A percentile compares a stretch with the other conserved stretches of the same genome.
Conservation (phyloP, 2,329 filamentous ascomycete genomes). For the Verticillium klebahnii region DNA sequence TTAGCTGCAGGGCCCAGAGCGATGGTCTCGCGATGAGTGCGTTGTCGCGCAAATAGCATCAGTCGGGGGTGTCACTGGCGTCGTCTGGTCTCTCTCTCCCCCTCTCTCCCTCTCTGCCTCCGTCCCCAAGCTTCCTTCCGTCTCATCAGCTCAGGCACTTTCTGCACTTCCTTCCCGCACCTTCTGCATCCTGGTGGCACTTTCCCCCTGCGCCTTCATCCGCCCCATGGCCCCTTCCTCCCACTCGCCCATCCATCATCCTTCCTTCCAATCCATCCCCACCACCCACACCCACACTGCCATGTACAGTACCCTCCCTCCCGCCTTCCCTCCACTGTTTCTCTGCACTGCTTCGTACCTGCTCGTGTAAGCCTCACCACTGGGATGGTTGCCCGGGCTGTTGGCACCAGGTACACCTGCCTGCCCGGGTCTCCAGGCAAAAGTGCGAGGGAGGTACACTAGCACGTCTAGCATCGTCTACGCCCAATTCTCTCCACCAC, state of each 20-base stretch:
- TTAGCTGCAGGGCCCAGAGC: conserved; percentile 4
- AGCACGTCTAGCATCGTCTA: neutral
- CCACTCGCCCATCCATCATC: neutral
- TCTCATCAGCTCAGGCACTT: neutral
- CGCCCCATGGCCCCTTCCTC: neutral
- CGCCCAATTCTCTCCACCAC: neutral
- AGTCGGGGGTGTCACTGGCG: neutral
- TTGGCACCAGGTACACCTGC: too few relatives aligned
- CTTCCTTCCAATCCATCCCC: neutral
- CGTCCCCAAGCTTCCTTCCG: neutral
- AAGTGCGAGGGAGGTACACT: neutral
- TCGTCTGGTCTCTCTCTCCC: neutral
- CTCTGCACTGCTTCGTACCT: neutral
- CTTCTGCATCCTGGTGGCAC: neutral
- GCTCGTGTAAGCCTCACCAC: too few relatives aligned
- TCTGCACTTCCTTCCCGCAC: neutral
- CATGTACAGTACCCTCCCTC: neutral
- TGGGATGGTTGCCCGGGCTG: too few relatives aligned
- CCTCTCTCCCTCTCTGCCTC: neutral
- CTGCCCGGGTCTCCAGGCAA: neutral
- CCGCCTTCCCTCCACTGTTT: neutral
- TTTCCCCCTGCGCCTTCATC: neutral
- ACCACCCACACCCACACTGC: neutral
- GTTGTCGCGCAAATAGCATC: neutral
- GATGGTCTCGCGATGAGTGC: conserved; percentile 2